Evolutionary conservation across 2,329 filamentous ascomycete species (phyloP), one percentile per base, ranked within the genome.

Genomic region (Aspergillus jensenii): DNA sequence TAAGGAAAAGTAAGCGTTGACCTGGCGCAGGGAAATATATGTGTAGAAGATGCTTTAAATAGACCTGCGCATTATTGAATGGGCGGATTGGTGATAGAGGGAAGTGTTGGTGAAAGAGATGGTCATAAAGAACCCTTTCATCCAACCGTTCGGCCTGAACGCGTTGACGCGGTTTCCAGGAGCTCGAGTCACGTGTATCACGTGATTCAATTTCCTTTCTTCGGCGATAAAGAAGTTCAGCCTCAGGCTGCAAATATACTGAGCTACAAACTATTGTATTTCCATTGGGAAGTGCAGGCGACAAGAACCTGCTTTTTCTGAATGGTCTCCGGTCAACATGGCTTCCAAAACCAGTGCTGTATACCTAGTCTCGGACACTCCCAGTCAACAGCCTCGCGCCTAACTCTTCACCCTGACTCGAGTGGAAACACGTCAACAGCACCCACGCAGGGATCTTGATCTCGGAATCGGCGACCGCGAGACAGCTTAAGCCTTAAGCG

Each of bases 381-480:
- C 53, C 37, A 50, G 37, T 50, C 39, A 41, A 23, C 15, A 23
- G 12, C 17, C 23, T 48, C 14, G 45, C 45, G 44, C 35, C 17
- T 43, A 48, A 21, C n/a, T 31, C 14, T 15, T 15, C 11, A 7
- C 25, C 45, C 25, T 43, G 25, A 40, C 39, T 41, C 19, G 21
- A 50, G 31, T 56, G 40, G 54, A 45, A 50, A 33, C 53, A 55
- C 43, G 52, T 54, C 43, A 27, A 44, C 53, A 37, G 41, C 15
- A n/a, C 9, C 33, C 23, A 23, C 25, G n/a, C 46, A 52, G 25
- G 27, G 49, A 44, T 44, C 39, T 33, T 17, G 19, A 35, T 49
- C n/a, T n/a, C 17, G 39, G 39, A 35, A 43, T 4, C 31, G 19
- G 14, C 41, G 27, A 45, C 15, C 23, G 49, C 49, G 23, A 52